A percentile compares a stretch with the other conserved stretches of the same genome.
Evolutionary conservation across 2,329 filamentous ascomycete genomes (phyloP).

Genomic region (Venturia pyrina): DNA sequence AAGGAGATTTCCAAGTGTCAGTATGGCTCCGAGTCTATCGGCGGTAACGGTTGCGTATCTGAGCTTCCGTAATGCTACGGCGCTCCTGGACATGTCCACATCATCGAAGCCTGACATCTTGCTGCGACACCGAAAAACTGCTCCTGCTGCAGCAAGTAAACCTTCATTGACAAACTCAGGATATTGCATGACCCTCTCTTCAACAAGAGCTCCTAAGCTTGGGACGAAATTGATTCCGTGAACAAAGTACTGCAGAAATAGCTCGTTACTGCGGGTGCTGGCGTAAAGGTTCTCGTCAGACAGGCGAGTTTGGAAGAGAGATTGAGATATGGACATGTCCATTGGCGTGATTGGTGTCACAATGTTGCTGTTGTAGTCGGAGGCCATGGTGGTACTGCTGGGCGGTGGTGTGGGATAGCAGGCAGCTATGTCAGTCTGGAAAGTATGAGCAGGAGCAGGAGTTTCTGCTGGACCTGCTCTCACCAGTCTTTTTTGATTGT

Average conservation of each 20-base stretch:
- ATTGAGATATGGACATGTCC: not conserved
- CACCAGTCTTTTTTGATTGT: not conserved
- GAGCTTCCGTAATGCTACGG: constrained; percentile 3
- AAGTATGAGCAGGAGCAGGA: not conserved
- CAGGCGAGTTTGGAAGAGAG: not conserved
- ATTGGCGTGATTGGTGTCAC: not conserved
- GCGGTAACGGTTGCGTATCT: not conserved
- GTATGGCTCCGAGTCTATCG: not conserved
- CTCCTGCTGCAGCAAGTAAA: not conserved
- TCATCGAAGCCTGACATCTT: not conserved
- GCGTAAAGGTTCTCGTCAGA: not conserved
- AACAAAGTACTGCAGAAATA: constrained; percentile 2
- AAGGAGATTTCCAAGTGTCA: not conserved
- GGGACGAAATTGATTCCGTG: not conserved
- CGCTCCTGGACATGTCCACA: constrained; percentile 2
- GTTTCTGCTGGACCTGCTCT: not conserved
- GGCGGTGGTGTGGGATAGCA: not conserved
- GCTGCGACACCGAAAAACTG: not conserved
- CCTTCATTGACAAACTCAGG: not conserved
- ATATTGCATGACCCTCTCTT: not conserved
- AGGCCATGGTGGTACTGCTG: not conserved
- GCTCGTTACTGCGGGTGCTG: not conserved
- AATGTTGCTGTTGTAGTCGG: not conserved
- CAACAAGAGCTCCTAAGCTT: not conserved
- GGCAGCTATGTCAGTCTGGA: not conserved